Evolutionary conservation across 208 protist species (phyloP), one percentile per base, ranked within the genome.

Genomic region (Lotmaria passim): DNA sequence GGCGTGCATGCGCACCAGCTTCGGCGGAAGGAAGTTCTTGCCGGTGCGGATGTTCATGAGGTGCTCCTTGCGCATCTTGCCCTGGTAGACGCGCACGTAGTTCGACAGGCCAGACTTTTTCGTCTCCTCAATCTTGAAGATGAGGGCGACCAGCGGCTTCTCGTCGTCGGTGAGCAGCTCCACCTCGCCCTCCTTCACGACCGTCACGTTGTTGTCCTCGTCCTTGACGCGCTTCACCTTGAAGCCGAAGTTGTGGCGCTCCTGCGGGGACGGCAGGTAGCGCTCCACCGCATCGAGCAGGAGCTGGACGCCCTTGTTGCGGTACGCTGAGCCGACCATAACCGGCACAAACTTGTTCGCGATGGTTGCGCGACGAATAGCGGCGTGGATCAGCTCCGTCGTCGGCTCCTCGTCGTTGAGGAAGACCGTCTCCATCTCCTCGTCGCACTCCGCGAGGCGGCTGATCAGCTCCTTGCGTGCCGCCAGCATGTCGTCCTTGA

Each of bases 111-210:
- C 98, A 50, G 96, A 97, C 78, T 93, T 92, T 50, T 94, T 94
- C 15, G 91, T 95, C 83, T 98, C 97, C 83, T 99, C 98, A 7
- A 99, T 85, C 78, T 99, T 99, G 85, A 99, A 99, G n/a, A 99
- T 90, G 24, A 99, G 86, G 46, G 91, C 97, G 17, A 99, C 90
- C 26, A 99, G 89, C 38, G 97, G 95, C 74, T 98, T 93, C 69
- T 96, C 90, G 75, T 91, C 75, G 62, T 98, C 95, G 21, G 80
- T 87, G 23, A 78, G n/a, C 46, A 98, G 75, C 55, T 81, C 73
- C 31, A 98, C 80, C 24, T 83, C 78, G 50, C 91, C 81, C 41
- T 88, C 89, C 71, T 96, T 95, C 26, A 93, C 79, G 55, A 71
- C 80, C 26, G 73, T 63, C n/a, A 85, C 77, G 68, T 90, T 85